Evolutionary conservation across 106 monocot genomes (phyloP), one percentile per base, ranked within the genome.

Genomic region (Hemerocallis citrina): DNA sequence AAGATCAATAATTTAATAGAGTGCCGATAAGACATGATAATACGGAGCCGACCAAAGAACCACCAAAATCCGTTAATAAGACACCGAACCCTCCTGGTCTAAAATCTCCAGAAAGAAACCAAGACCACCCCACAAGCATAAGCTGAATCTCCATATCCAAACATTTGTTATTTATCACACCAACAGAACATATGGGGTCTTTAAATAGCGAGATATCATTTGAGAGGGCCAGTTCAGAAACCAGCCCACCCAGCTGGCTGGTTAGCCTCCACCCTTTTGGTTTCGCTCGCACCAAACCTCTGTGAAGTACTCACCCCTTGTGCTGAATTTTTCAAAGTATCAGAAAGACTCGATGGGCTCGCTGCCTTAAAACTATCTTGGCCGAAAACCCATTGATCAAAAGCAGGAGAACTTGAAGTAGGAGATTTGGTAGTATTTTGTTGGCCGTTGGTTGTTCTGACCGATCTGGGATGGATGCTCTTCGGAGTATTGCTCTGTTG

Each of bases 181-280:
- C n/a, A n/a, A n/a, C n/a, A n/a, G n/a, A n/a, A n/a, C n/a, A n/a
- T n/a, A n/a, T n/a, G n/a, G n/a, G n/a, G n/a, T n/a, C n/a, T n/a
- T n/a, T n/a, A n/a, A n/a, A n/a, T n/a, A n/a, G n/a, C n/a, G n/a
- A n/a, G n/a, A n/a, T n/a, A n/a, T n/a, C n/a, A n/a, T n/a, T n/a
- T n/a, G n/a, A n/a, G 7, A 10, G 50, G 27, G 23, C 16, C 3
- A 23, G 15, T 17, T 61, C 49, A 86, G 55, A 86, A 86, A 20
- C 72, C 75, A 33, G 81, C 77, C 85, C 85, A 86, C 14, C 85
- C 85, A 32, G 75, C 38, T 10, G 59, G 59, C 38, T 11, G 37
- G 34, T 24, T 16, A 20, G 59, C 24, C 59, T 39, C 59, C 23
- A 13, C 12, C 3, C 25, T 24, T 25, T 76, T 59, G 16, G 43